phyloP scores from a whole-genome alignment of 768 basidiomycete genomes.

The Kondoa malvinella region DNA sequence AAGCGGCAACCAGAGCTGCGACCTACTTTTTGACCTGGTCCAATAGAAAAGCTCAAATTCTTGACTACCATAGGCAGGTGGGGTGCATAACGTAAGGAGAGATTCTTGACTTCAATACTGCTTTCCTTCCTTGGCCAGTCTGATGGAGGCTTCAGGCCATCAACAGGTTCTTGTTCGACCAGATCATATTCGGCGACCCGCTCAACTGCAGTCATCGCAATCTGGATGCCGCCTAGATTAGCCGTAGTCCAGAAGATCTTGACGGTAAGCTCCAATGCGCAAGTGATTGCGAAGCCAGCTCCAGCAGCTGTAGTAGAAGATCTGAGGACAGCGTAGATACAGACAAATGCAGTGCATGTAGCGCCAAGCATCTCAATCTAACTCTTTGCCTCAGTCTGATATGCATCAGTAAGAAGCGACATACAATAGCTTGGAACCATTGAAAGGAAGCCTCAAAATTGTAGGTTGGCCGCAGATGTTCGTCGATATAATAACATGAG shows the following conservation, averaged over 20 bases:
- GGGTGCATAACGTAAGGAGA: constrained; percentile 27
- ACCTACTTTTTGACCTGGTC: background rate
- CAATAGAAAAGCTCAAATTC: background rate
- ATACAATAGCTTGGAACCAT: background rate
- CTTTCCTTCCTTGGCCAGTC: constrained; percentile 33
- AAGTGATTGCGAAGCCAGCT: background rate
- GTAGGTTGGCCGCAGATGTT: background rate
- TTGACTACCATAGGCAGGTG: constrained; percentile 19
- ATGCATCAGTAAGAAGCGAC: background rate
- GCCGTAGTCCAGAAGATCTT: background rate
- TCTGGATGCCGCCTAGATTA: background rate
- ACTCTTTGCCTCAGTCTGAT: background rate
- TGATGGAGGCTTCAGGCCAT: constrained; percentile 31
- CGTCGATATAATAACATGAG: background rate
- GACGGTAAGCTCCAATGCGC: background rate
- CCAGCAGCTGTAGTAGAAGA: background rate
- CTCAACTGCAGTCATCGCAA: background rate
- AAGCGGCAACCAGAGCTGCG: background rate
- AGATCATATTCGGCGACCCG: background rate
- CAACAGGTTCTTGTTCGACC: constrained; percentile 9
- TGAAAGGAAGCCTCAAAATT: background rate
- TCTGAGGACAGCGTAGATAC: background rate
- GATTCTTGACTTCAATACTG: constrained; percentile 30
- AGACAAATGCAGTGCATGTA: background rate
- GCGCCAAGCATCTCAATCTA: background rate